phyloP scores from a whole-genome alignment of 805 yeast genomes.

The Starmerella vaccinii region DNA sequence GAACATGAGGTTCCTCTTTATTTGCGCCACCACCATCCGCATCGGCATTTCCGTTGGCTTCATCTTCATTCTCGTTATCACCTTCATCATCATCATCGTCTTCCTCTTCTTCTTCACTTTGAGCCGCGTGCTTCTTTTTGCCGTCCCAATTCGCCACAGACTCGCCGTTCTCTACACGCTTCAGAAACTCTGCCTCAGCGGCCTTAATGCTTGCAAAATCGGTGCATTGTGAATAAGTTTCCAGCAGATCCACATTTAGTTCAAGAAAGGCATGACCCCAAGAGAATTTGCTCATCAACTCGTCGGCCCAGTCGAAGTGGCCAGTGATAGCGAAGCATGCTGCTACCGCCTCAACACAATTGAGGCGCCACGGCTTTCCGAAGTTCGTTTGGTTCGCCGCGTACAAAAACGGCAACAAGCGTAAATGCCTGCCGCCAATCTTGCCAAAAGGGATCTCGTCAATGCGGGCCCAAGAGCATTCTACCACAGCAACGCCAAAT shows the following conservation, averaged over 20 bases:
- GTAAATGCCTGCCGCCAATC: constrained; percentile 82
- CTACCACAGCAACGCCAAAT: constrained; percentile 93
- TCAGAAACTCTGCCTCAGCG: constrained; percentile 71
- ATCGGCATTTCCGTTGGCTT: constrained; percentile 26
- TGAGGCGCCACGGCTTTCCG: constrained; percentile 89
- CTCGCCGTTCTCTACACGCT: constrained; percentile 23
- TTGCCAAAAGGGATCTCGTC: constrained; percentile 91
- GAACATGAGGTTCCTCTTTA: constrained; percentile 22
- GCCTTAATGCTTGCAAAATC: constrained; percentile 61
- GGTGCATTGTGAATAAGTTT: constrained; percentile 65
- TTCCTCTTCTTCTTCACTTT: no score
- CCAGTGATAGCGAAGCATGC: constrained; percentile 95
- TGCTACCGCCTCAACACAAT: constrained; percentile 95
- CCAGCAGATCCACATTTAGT: constrained; percentile 68
- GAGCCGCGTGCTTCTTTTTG: constrained; percentile 12
- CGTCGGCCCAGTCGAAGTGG: constrained; percentile 76
- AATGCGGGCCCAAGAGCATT: constrained; percentile 97
- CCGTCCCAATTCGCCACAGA: constrained; percentile 22
- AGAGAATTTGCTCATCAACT: constrained; percentile 65
- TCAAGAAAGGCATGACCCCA: constrained; percentile 89
- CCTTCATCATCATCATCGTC: constrained; percentile 32
- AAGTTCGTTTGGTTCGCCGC: constrained; percentile 97
- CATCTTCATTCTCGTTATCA: constrained; percentile 27
- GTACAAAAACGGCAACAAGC: constrained; percentile 79
- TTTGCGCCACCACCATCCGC: no score